A percentile compares a stretch with the other conserved stretches of the same genome.
These are phyloP conservation scores for Xylariaceae sp. DNA, from an alignment of 2,329 filamentous ascomycete genomes.

Conservation along the genomic window DNA sequence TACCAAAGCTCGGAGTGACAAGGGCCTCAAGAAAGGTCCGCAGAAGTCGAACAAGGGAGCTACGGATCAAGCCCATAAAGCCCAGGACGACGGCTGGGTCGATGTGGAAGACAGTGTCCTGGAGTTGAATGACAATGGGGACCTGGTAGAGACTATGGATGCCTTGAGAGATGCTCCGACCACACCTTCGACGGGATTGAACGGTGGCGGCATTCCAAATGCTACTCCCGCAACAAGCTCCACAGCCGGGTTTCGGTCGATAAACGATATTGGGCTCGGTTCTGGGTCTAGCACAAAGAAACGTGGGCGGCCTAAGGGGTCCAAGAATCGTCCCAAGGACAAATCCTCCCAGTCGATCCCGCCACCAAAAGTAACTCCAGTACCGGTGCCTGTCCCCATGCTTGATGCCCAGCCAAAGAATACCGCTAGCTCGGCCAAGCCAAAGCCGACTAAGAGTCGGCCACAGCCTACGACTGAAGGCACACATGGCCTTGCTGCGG, in stretches of 20 bases:
- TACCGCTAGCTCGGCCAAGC: conserved; percentile 32
- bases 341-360: conserved; percentile 19
- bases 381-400: conserved; percentile 30
- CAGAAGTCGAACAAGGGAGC: conserved; percentile 26
- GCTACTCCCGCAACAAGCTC: conserved; percentile 27
- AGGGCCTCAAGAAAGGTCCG: conserved; percentile 47
- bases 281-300: conserved; percentile 35
- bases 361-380: conserved; percentile 32
- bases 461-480: conserved; percentile 23
- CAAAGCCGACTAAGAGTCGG: conserved; percentile 40
- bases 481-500: conserved; percentile 10
- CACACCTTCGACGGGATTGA: conserved; percentile 24
- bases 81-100: conserved; percentile 43
- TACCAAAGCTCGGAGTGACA: conserved; percentile 45
- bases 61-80: conserved; percentile 24
- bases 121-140: conserved; percentile 31
- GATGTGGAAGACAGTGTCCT: conserved; percentile 40
- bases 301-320: conserved; percentile 49
- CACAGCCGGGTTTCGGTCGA: conserved; percentile 31
- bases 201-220: conserved; percentile 18
- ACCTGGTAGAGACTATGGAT: conserved; percentile 27
- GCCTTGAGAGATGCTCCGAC: conserved; percentile 22
- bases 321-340: conserved; percentile 46
- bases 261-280: conserved; percentile 27
- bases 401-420: conserved; percentile 30